Percentiles rank a stretch among this genome's conserved stretches.
Conservation (phyloP, 495 filamentous ascomycete genomes). For the Lindgomyces ingoldianus region DNA sequence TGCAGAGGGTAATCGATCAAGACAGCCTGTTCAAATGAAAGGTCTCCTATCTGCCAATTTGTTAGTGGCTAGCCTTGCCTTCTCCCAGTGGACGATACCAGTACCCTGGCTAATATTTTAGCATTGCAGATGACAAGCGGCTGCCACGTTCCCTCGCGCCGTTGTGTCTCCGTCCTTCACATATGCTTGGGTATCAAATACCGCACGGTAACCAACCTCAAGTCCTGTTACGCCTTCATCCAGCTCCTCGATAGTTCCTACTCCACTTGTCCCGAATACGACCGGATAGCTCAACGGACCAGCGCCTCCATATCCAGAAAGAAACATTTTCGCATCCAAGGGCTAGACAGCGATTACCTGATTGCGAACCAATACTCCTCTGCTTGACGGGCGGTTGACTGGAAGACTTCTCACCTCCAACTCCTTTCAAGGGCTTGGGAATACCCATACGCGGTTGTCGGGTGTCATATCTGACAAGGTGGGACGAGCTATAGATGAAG, state of each 20-base stretch:
- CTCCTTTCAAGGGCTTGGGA: neutral
- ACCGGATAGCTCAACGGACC: conserved; percentile 27
- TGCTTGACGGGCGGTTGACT: conserved; percentile 2
- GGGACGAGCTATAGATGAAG: neutral
- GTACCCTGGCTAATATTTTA: conserved; percentile 26
- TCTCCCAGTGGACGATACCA: neutral
- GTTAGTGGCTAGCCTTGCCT: neutral
- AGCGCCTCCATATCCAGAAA: conserved; percentile 22
- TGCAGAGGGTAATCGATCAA: conserved; percentile 33
- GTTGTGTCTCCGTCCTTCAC: conserved; percentile 14
- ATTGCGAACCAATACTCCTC: conserved; percentile 30
- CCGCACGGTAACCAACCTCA: conserved; percentile 31
- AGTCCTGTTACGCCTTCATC: conserved; percentile 22
- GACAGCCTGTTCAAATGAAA: conserved; percentile 33
- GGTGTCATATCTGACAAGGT: neutral
- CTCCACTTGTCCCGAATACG: conserved; percentile 32
- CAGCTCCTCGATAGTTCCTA: conserved; percentile 25
- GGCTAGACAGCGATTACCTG: conserved; percentile 30
- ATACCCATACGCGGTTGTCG: conserved; percentile 11
- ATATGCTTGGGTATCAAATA: conserved; percentile 32
- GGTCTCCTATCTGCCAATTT: conserved; percentile 24
- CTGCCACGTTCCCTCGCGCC: conserved; percentile 34
- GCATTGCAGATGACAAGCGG: conserved; percentile 20
- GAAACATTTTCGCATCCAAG: conserved; percentile 34
- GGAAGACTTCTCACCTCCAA: conserved; percentile 7